Base-by-base conservation (phyloP, 768 basidiomycete genomes). In the Hypsizygus marmoreus region DNA sequence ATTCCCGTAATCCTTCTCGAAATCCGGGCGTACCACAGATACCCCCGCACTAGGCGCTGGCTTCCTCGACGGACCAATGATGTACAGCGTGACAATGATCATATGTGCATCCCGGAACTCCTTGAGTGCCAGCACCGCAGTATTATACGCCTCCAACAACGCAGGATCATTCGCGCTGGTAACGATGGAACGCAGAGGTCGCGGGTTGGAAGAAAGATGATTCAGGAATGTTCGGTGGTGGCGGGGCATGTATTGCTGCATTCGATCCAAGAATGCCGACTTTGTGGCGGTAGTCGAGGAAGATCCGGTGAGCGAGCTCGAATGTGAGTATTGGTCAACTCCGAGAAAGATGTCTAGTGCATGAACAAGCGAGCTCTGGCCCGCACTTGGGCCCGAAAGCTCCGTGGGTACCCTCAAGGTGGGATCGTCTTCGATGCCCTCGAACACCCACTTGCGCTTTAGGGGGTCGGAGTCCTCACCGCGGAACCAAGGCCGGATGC, bases 171-270 rank as follows among this genome's bases (percentile, higher is more conserved):
- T 50, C 4, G 61, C 46, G 0, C 56, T 51, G 11, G 61, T 37
- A 10, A 89, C 84, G 35, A 91, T 71, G 7, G 57, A 55, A 22
- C 90, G 80, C 28, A 91, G 63, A 0, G 83, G 80, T 4, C 86
- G 77, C 2, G 83, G 80, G 49, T 75, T 82, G 1, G 68, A 64
- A 4, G 73, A 63, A 20, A 94, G 76, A 56, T 91, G 89, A 29
- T 69, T 70, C 26, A 94, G 71, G 67, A 93, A 93, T 30, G 75
- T 68, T 25, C 90, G 81, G 58, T 93, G 91, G 51, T 85, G 81
- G 5, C 80, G 76, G 1, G 91, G 91, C 91, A 93, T 93, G 67
- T 94, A 93, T 17, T 70, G 67, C 51, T 85, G 78, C 90, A 92
- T 91, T 25, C 86, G 78, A 14, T 75, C 72, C 53, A 93, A 75